Base-by-base conservation (phyloP, 176 grass and related monocot species). In the Cenchrus purpureus region DNA sequence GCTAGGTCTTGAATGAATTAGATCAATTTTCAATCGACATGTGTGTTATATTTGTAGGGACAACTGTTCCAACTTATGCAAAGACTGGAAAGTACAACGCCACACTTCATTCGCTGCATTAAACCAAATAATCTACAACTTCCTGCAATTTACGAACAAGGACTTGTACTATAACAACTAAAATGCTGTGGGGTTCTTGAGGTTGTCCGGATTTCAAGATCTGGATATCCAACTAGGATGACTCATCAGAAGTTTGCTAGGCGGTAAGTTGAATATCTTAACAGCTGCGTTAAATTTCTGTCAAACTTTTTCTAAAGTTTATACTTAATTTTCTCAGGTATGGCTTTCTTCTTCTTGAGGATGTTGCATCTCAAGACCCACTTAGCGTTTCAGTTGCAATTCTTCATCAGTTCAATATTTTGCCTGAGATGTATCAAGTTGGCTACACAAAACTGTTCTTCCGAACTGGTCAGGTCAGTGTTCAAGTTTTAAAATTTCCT, bases 401-500 rank as follows among this genome's bases (percentile, higher is more conserved):
- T 83, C 97, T 99, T 82, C 88, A 94, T 19, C 97, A 99, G 56
- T 99, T 99, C 71, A 99, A 96, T 74, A 98, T 99, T 82, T 88
- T 94, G 46, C 93, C 93, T 69, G 97, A 99, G 79, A 98, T 98
- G 97, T 98, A 98, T 85, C 97, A 98, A 94, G 91, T 98, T 94
- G 97, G 97, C 78, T 98, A 95, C 80, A 95, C 97, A 82, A 98
- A 95, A 34, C 92, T 98, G 48, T 98, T 98, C 83, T 99, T 99
- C 84, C 87, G 97, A 79, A 99, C 93, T 61, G 97, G 97, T 52
- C 97, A 99, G 91, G 97, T 99, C 49, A 91, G 91, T 81, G 37
- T 22, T 77, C 52, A 54, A 34, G 34, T 74, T 45, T 86, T 86
- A 71, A 34, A 79, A 1, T 57, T 51, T 53, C 51, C 51, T 80